phyloP scores from a whole-genome alignment of 2,329 filamentous ascomycete genomes.

The Leptodontidium sp. region DNA sequence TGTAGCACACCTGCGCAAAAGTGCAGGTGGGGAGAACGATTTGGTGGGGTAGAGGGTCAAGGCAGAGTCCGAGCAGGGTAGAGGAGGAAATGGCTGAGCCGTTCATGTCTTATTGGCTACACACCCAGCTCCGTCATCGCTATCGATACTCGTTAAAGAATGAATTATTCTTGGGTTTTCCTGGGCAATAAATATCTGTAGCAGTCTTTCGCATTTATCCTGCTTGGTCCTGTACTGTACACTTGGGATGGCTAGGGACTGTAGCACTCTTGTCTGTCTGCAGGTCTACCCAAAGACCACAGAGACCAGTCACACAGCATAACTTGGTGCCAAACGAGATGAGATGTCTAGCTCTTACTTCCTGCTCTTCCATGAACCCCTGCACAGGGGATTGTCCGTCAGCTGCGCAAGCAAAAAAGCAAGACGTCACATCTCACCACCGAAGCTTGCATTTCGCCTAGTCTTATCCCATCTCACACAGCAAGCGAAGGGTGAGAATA shows the following conservation, averaged over 20 bases:
- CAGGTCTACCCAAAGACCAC: neutral
- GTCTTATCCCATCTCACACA: neutral
- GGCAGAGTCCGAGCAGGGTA: neutral
- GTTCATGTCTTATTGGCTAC: neutral
- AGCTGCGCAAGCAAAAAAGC: constrained; percentile 11
- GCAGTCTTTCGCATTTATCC: neutral
- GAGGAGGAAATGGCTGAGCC: neutral
- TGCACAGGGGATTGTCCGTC: neutral
- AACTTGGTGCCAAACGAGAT: neutral
- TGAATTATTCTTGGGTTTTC: neutral
- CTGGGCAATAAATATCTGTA: constrained; percentile 3
- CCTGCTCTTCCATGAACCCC: too few species aligned
- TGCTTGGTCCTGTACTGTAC: neutral
- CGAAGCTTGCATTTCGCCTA: neutral
- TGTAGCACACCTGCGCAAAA: neutral
- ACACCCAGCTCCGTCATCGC: constrained; percentile 7
- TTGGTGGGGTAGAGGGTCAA: neutral
- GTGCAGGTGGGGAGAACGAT: neutral
- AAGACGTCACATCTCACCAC: constrained; percentile 14
- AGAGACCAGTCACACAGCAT: neutral
- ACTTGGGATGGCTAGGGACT: neutral
- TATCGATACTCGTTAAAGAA: neutral
- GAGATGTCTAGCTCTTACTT: neutral
- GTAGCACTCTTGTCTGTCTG: neutral
- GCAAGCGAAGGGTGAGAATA: neutral